Percentiles rank a stretch among this genome's conserved stretches.
Evolutionary conservation across 2,329 filamentous ascomycete species (phyloP).

Genomic region (Samsoniella hepiali): DNA sequence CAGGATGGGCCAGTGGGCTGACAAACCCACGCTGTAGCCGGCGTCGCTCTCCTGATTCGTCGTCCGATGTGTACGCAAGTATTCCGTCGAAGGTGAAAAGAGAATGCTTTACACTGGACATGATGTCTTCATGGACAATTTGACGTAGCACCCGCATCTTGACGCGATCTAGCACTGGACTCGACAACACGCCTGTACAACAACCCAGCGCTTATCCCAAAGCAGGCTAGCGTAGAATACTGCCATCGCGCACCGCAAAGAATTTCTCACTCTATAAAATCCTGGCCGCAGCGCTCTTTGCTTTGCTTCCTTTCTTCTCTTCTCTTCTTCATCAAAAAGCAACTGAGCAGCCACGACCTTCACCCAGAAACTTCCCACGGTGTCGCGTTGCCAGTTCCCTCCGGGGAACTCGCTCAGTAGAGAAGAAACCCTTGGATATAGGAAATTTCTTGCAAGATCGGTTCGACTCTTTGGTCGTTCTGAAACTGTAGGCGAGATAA

Average conservation of each 20-base stretch:
- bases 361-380: conserved; percentile 52
- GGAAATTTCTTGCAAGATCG: conserved; percentile 55
- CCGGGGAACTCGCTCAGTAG: conserved; percentile 53
- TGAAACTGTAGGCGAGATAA: conserved; percentile 47
- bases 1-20: too few species aligned
- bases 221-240: conserved; percentile 15
- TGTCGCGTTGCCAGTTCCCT: conserved; percentile 59
- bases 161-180: too few species aligned
- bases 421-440: conserved; percentile 58
- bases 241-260: conserved; percentile 15
- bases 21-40: too few species aligned
- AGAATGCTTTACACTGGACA: too few species aligned
- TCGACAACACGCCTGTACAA: too few species aligned
- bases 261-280: conserved; percentile 10
- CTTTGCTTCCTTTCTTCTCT: conserved; percentile 28
- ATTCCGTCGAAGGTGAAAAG: too few species aligned
- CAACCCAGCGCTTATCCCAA: neutral
- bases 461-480: conserved; percentile 28
- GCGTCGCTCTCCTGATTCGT: too few species aligned
- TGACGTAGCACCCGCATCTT: too few species aligned
- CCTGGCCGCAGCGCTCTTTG: neutral
- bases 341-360: conserved; percentile 62
- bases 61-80: too few species aligned
- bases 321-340: conserved; percentile 58
- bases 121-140: too few species aligned